Conservation (phyloP, 2,329 filamentous ascomycete genomes). For the Calycina herbarum region DNA sequence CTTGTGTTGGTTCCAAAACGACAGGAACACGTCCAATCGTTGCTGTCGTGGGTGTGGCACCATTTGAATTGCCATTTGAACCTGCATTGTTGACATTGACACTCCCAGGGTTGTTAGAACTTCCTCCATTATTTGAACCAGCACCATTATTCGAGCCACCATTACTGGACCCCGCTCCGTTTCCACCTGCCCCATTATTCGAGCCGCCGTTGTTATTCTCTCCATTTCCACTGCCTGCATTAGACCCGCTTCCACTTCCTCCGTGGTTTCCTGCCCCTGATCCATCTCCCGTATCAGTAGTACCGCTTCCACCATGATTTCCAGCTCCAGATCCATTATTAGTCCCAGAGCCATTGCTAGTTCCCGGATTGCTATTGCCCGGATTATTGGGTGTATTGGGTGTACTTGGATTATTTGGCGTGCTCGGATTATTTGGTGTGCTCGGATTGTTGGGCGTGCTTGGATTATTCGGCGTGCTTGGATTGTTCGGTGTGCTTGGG, state of each 20-base stretch:
- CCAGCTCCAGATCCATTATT: neutral
- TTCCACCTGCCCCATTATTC: neutral
- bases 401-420: neutral
- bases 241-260: neutral
- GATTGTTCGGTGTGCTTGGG: neutral
- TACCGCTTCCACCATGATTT: neutral
- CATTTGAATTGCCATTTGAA: neutral
- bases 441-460: neutral
- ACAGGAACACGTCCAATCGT: constrained; percentile 26
- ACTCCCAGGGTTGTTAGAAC: neutral
- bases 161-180: neutral
- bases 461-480: neutral
- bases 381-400: neutral
- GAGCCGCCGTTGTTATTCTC: neutral
- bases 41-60: constrained; percentile 8
- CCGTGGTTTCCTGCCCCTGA: constrained; percentile 2
- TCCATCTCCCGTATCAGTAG: neutral
- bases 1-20: constrained; percentile 26
- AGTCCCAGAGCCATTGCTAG: neutral
- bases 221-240: neutral
- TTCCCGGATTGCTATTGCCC: neutral
- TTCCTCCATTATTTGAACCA: neutral
- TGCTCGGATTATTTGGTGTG: constrained; percentile 1
- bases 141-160: neutral
- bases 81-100: neutral